Evolutionary conservation across 176 grass and related monocot species (phyloP).

Genomic region (Echinochloa phyllopogon): DNA sequence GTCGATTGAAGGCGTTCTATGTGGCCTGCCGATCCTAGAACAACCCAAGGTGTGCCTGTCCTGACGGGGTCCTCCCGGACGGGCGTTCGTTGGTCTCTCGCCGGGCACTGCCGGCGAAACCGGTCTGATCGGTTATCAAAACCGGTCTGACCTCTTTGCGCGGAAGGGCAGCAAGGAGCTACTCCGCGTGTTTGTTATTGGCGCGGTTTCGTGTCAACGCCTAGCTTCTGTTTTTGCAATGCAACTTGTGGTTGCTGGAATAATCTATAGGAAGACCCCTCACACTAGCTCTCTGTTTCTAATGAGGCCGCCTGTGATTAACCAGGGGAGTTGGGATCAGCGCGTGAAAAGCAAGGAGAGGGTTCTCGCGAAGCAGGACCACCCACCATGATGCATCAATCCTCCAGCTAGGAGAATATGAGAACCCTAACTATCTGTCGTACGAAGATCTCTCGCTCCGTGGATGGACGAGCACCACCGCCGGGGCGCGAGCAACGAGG

Average conservation of each 20-base stretch:
- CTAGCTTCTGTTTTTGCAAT: neutral
- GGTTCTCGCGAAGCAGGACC: neutral
- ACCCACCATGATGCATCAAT: neutral
- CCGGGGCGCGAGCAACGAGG: conserved; percentile 20
- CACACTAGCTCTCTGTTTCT: neutral
- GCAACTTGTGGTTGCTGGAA: neutral
- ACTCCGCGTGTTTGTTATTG: no score
- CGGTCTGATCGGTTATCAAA: no score
- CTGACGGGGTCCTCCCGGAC: no score
- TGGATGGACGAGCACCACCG: neutral
- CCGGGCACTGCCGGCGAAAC: no score
- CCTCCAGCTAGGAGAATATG: no score
- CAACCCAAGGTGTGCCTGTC: no score
- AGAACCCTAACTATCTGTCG: neutral
- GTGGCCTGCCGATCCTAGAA: no score
- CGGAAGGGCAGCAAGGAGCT: no score
- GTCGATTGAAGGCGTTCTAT: no score
- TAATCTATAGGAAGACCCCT: neutral
- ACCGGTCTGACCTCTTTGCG: no score
- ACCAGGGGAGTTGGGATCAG: neutral
- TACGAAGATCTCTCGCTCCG: conserved; percentile 18
- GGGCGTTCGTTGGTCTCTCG: no score
- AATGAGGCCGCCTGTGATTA: neutral
- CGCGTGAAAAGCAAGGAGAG: conserved; percentile 2
- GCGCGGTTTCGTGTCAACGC: no score